Evolutionary conservation across 2,329 filamentous ascomycete genomes (phyloP).

Genomic region (Gaeumannomyces tritici): DNA sequence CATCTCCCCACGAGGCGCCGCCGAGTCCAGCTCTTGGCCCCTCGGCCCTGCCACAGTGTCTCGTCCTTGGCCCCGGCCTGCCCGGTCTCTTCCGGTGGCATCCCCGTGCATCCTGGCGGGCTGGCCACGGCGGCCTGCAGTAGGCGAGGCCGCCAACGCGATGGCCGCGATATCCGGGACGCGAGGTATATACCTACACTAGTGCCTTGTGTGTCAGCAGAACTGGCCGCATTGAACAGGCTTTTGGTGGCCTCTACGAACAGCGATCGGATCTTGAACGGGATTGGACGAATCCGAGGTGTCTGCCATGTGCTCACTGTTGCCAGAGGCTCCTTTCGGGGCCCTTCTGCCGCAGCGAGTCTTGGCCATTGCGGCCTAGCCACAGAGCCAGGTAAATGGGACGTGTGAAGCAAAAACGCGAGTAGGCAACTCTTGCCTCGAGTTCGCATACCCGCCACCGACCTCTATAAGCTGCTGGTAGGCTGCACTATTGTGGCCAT

Average conservation of each 20-base stretch:
- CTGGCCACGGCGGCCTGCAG: neutral
- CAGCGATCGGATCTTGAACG: neutral
- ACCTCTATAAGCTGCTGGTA: neutral
- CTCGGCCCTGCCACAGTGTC: too few relatives aligned
- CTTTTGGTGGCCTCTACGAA: neutral
- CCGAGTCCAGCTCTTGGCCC: too few relatives aligned
- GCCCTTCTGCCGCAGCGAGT: too few relatives aligned
- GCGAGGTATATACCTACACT: neutral
- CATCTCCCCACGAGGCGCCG: too few relatives aligned
- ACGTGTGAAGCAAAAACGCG: too few relatives aligned
- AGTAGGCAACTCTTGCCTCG: neutral
- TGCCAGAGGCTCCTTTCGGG: neutral
- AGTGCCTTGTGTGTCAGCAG: too few relatives aligned
- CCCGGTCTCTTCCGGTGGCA: too few relatives aligned
- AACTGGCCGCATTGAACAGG: neutral
- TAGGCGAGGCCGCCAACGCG: neutral
- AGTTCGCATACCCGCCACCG: neutral
- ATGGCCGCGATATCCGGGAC: neutral
- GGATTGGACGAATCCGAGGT: neutral
- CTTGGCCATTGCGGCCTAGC: too few relatives aligned
- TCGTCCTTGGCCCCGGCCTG: too few relatives aligned
- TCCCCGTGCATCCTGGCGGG: too few relatives aligned
- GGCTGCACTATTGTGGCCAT: neutral
- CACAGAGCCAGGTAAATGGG: too few relatives aligned
- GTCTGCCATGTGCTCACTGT: neutral